These are phyloP conservation scores for Kurtzmaniella quercitrusa DNA, from an alignment of 1,139 yeast genomes.

Conservation along the genomic window DNA sequence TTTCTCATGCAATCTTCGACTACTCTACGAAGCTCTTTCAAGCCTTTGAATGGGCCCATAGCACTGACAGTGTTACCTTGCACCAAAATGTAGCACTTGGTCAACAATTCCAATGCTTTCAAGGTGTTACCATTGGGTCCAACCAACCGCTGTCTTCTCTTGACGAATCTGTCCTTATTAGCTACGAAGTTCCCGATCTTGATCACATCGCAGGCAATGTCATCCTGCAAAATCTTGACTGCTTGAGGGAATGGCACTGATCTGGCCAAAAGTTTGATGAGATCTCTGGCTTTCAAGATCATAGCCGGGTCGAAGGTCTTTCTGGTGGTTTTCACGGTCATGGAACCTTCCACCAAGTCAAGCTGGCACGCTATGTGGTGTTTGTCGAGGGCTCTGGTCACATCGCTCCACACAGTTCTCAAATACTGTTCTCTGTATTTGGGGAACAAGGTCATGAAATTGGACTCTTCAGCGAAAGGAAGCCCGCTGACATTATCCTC, in stretches of 20 bases:
- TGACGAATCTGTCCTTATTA: constrained; percentile 89
- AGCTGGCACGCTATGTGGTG: constrained; percentile 76
- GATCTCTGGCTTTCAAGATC: constrained; percentile 89
- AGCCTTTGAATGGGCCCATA: constrained; percentile 95
- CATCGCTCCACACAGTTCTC: constrained; percentile 90
- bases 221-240: constrained; percentile 83
- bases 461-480: constrained; percentile 90
- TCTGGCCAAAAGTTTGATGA: constrained; percentile 88
- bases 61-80: constrained; percentile 97
- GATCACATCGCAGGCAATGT: constrained; percentile 91
- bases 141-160: constrained; percentile 91
- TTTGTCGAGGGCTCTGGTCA: constrained; percentile 70
- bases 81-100: constrained; percentile 89
- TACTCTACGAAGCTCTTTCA: constrained; percentile 87
- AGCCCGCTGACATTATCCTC: constrained; percentile 85
- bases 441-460: constrained; percentile 93
- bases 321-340: constrained; percentile 94
- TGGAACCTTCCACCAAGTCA: constrained; percentile 92
- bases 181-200: constrained; percentile 88
- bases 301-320: constrained; percentile 95
- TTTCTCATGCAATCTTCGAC: constrained; percentile 98
- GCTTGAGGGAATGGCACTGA: constrained; percentile 98
- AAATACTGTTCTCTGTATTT: constrained; percentile 92
- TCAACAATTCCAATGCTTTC: constrained; percentile 88
- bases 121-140: constrained; percentile 97